Base-by-base conservation (phyloP, 2,329 filamentous ascomycete genomes). In the Chaetomium sp. region DNA sequence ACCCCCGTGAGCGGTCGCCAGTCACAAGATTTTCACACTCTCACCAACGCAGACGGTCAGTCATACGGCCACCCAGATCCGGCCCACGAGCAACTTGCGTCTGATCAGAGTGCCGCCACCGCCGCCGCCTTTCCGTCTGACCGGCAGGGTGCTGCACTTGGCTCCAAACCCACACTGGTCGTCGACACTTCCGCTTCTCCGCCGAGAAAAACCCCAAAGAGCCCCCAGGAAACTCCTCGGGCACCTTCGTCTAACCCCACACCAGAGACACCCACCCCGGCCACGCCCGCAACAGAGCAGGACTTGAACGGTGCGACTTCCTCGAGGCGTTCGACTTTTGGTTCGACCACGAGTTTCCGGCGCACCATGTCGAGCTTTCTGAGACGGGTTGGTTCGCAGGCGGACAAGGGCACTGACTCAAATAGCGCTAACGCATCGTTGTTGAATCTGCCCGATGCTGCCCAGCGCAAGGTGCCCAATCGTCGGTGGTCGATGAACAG, bases 1-100 rank as follows among this genome's bases (percentile, higher is more conserved):
- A 86, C 82, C 27, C 83, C 82, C 48, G 77, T 81, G 57, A 84
- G 81, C 64, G 74, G 73, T 63, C 75, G 78, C 59, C 76, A 79
- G 64, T 82, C 80, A 47, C 76, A 78, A 56, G 79, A 81, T 61
- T 81, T 83, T 59, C 72, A 72, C 48, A 69, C 64, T 27, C 64
- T 66, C n/a, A 48, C 64, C 5, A 64, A 64, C 40, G 64, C 69
- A 56, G 64, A 69, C 54, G 54, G 57, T 38, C 61, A 61, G 45
- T 40, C 55, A 27, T 57, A 62, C 59, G 54, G 57, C 40, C 61
- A 61, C 47, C 42, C 55, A 27, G 58, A 62, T 59, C 44, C 58
- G 48, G 65, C 69, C 55, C 64, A 65, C 56, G 67, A 68, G 55
- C 63, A 56, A 34, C 58, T 62, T 47, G 59, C 60, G 49, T 53